Base-by-base conservation (phyloP, 1,139 yeast species). In the Candida pseudocylindracea region DNA sequence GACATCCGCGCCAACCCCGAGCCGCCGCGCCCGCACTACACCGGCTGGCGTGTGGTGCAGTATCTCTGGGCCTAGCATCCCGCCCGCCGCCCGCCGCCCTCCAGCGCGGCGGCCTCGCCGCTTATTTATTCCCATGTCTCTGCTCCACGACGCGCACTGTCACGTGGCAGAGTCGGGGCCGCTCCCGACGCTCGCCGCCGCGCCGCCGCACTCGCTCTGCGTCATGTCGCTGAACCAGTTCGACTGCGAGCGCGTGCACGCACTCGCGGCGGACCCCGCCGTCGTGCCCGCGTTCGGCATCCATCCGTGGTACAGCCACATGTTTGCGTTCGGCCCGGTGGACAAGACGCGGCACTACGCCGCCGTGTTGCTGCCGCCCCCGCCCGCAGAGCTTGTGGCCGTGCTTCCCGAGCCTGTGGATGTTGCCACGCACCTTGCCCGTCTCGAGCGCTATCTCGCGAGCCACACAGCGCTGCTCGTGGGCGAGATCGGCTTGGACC, bases 401-500 rank as follows among this genome's bases (percentile, higher is more conserved):
- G 41, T 40, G 1, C 53, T 83, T 24, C 94, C 95, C 0, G 58
- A 51, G 0, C 94, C 94, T 0, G 50, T 64, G 1, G 41, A 48
- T 13, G 42, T 80, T 1, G 40, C 45, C 0, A 42, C 42, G 0
- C 66, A 67, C 37, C 36, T 72, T 9, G 35, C 39, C 0, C 40
- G 40, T 15, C 53, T 64, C 29, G 35, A 36, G 20, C 6, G 34
- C 28, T 30, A 13, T 37, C 51, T 11, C 43, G 63, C 29, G 29
- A 30, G 27, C 27, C 25, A 7, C 15, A 8, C 11, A 26, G 31
- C 5, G 10, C 45, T 39, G 33, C 65, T 65, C 10, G 59, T 83
- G n/a, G 98, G 98, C 1, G 98, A 88, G 44, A 62, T 83, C 12
- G 98, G 98, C 0, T 52, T 88, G 5, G 98, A 88, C 49, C 76